A percentile compares a stretch with the other conserved stretches of the same genome.
These are phyloP conservation scores for Termitomyces sp. DNA, from an alignment of 768 basidiomycete genomes.

Conservation along the genomic window DNA sequence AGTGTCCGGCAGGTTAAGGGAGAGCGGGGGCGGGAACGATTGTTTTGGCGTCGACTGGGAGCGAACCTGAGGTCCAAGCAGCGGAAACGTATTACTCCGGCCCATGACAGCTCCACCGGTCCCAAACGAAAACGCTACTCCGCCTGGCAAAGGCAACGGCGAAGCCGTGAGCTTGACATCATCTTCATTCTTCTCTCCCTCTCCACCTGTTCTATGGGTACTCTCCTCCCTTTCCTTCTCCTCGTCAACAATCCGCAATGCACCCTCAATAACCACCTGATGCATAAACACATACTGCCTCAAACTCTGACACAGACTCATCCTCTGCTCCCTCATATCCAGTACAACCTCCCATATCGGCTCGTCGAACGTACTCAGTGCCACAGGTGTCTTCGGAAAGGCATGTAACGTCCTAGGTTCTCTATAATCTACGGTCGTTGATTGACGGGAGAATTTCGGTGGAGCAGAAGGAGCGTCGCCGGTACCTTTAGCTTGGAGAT, in stretches of 20 bases:
- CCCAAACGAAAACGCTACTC: neutral
- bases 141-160: neutral
- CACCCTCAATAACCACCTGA: conserved; percentile 77
- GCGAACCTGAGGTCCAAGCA: neutral
- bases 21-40: neutral
- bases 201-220: conserved; percentile 9
- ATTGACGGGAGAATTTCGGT: neutral
- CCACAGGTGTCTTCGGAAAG: conserved; percentile 42
- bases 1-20: neutral
- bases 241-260: conserved; percentile 72
- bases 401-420: conserved; percentile 56
- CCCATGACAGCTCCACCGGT: neutral
- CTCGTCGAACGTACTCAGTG: conserved; percentile 59
- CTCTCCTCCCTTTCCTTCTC: conserved; percentile 18
- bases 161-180: neutral
- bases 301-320: conserved; percentile 93
- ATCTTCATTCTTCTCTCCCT: conserved; percentile 9
- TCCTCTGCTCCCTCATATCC: conserved; percentile 93
- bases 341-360: conserved; percentile 82
- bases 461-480: neutral
- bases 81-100: neutral
- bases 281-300: conserved; percentile 95
- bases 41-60: neutral
- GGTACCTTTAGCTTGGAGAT: neutral
- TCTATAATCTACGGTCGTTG: conserved; percentile 47